phyloP scores from a whole-genome alignment of 2,329 filamentous ascomycete species.

The Ophiosphaerella herpotricha region DNA sequence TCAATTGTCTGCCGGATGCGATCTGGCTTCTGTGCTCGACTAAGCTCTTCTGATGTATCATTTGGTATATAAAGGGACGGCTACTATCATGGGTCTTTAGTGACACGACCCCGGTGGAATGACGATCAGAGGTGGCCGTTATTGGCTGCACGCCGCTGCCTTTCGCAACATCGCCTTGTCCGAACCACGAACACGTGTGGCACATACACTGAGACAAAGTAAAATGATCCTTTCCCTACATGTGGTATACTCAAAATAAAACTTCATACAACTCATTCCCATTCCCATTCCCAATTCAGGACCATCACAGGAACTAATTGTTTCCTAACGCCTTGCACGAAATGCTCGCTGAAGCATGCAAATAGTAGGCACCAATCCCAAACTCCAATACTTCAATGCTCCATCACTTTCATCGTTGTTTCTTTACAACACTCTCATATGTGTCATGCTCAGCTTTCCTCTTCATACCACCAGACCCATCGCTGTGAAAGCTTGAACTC shows the following conservation, averaged over 20 bases:
- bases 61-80: slow-evolving; percentile 1
- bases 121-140: neutral
- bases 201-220: no score
- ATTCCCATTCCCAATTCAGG: neutral
- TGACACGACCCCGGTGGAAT: slow-evolving; percentile 15
- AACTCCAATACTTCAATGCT: neutral
- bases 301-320: neutral
- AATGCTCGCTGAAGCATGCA: slow-evolving; percentile 1
- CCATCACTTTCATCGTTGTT: slow-evolving; percentile 16
- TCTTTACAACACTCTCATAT: slow-evolving; percentile 20
- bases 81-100: slow-evolving; percentile 5
- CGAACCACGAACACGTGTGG: neutral
- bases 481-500: slow-evolving; percentile 29
- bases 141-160: slow-evolving; percentile 6
- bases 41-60: neutral
- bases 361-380: neutral
- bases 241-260: neutral
- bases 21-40: neutral
- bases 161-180: neutral
- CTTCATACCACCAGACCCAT: slow-evolving; percentile 21
- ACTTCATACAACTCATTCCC: neutral
- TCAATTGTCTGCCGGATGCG: slow-evolving; percentile 5
- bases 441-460: slow-evolving; percentile 28
- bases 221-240: neutral
- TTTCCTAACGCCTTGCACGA: neutral